A percentile compares a stretch with the other conserved stretches of the same genome.
These are phyloP conservation scores for Cucurbita pepo DNA, from an alignment of 306 rosid species.

Conservation along the genomic window DNA sequence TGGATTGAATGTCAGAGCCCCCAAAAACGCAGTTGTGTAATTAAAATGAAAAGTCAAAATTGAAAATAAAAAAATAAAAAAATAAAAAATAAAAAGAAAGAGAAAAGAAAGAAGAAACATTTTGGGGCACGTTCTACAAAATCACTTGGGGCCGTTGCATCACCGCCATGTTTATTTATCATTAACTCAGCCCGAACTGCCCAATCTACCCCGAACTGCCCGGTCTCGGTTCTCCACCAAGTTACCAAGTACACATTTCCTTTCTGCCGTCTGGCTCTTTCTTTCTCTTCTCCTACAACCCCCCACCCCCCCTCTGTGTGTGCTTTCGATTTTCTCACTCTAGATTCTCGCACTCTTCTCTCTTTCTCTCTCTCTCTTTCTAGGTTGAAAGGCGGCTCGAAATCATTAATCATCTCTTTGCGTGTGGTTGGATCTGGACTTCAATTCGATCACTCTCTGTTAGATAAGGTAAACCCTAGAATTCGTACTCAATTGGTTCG, in stretches of 20 bases:
- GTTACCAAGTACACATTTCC: constrained; percentile 31
- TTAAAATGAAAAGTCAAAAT: constrained; percentile 5
- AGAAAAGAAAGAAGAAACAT: constrained; percentile 16
- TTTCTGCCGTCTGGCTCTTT: constrained; percentile 8
- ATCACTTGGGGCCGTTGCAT: constrained; percentile 11
- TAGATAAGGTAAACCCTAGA: background rate
- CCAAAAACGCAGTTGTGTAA: background rate
- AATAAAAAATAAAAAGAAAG: background rate
- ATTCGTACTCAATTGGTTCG: background rate
- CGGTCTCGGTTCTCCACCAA: constrained; percentile 11
- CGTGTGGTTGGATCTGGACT: constrained; percentile 16
- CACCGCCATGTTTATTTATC: constrained; percentile 20
- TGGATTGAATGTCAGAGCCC: constrained; percentile 1
- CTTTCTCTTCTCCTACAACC: background rate
- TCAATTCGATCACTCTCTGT: constrained; percentile 9
- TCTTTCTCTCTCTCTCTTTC: constrained; percentile 2
- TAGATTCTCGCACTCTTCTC: constrained; percentile 8
- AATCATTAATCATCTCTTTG: constrained; percentile 7
- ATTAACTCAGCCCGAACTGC: constrained; percentile 28
- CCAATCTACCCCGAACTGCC: constrained; percentile 22
- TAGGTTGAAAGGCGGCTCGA: constrained; percentile 21
- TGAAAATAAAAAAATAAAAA: background rate
- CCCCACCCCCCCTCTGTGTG: constrained; percentile 5
- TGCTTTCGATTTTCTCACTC: constrained; percentile 17
- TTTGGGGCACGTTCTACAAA: constrained; percentile 5